Evolutionary conservation across 495 filamentous ascomycete genomes (phyloP), one percentile per base, ranked within the genome.

Genomic region (Gamarada debralockiae): DNA sequence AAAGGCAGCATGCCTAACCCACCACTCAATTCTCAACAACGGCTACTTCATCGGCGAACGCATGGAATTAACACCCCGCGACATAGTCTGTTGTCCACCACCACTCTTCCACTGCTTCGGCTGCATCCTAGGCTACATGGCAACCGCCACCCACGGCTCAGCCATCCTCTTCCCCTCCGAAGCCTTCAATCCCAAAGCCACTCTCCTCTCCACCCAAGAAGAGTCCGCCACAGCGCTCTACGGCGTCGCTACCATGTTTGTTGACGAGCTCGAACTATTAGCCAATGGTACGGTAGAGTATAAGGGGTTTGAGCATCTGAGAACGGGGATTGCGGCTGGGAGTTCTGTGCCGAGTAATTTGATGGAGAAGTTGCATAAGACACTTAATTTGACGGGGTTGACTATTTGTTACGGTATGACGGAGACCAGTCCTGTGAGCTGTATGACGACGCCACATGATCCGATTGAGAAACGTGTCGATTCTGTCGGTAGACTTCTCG

Each of bases 401-500:
- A 96, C 92, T 0, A 97, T 96, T 59, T 96, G 93, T 73, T 98
- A 98, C 67, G 93, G 91, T 33, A 98, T 98, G 93, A 98, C 93
- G 13, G 93, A 98, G 69, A 98, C 93, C 0, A 85, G 81, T 42
- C 93, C 93, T n/a, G 91, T 96, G 0, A 87, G 82, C 36, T 82
- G 80, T 40, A 97, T 97, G 92, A 98, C 92, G 0, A 79, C 86
- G 0, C 92, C 87, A 0, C 70, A 82, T 34, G 93, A 97, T 62
- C 85, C 91, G 1, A 71, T 92, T 4, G 78, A 78, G n/a, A 89
- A 90, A 63, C 73, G 93, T 8, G 83, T 92, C 27, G 74, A 81
- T 36, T 86, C 77, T 13, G 89, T 97, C 0, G 93, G 93, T 0
- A 69, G 76, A 25, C 73, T 85, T 0, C 80, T 97, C 69, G 90